phyloP scores from a whole-genome alignment of 139 green algal species.

The Penium margaritaceum region DNA sequence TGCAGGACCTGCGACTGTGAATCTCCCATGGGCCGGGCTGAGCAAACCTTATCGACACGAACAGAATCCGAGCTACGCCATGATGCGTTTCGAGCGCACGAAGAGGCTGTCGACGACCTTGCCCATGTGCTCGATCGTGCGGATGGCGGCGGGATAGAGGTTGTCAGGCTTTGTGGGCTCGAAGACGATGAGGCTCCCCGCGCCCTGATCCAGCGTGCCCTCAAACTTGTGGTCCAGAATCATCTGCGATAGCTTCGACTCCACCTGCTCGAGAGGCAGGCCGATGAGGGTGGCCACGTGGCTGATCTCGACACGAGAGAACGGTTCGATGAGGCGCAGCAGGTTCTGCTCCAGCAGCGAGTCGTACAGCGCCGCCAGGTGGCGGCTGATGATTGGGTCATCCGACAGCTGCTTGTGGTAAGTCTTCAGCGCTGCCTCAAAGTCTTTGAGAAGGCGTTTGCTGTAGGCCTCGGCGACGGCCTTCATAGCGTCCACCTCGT shows the following conservation, averaged over 20 bases:
- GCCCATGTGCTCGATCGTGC: slow-evolving; percentile 73
- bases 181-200: slow-evolving; percentile 85
- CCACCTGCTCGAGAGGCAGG: slow-evolving; percentile 69
- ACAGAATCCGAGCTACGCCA: slow-evolving; percentile 15
- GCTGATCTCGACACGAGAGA: slow-evolving; percentile 78
- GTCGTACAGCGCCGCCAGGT: slow-evolving; percentile 73
- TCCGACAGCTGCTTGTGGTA: slow-evolving; percentile 72
- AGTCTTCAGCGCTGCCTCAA: slow-evolving; percentile 63
- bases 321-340: slow-evolving; percentile 86
- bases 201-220: slow-evolving; percentile 83
- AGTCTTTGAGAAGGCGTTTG: slow-evolving; percentile 67
- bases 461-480: slow-evolving; percentile 79
- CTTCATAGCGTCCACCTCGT: slow-evolving; percentile 81
- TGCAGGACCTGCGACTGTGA: too few relatives aligned
- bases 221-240: slow-evolving; percentile 94
- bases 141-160: slow-evolving; percentile 71
- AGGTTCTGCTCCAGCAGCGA: slow-evolving; percentile 59
- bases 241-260: slow-evolving; percentile 93
- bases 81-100: slow-evolving; percentile 35
- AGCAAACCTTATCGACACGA: neutral
- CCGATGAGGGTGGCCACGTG: slow-evolving; percentile 84
- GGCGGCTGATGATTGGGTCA: slow-evolving; percentile 77
- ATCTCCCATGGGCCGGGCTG: too few relatives aligned
- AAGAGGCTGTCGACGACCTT: slow-evolving; percentile 73
- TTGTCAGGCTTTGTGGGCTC: slow-evolving; percentile 57